Evolutionary conservation across 1,284 basidiomycete species (phyloP), one percentile per base, ranked within the genome.

Genomic region (Apiotrichum laibachii): DNA sequence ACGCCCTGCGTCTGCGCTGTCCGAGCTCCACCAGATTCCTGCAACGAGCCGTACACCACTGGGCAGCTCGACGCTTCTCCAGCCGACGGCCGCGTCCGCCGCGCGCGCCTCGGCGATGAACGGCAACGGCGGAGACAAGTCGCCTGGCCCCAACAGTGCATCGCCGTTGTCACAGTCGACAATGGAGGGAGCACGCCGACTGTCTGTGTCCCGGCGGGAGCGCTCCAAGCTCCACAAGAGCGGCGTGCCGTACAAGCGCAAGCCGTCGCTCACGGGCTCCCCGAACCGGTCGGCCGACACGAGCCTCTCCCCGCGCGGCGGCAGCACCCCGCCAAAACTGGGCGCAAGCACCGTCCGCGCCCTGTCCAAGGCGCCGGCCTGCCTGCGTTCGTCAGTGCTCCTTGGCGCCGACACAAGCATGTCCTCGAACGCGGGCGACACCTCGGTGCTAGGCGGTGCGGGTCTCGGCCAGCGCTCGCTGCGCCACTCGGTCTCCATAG

Each of bases 1-100:
- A 21, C 45, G 55, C 1, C 31, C 48, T 0, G 33, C 42, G 12
- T 54, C 59, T 13, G 51, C 42, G 8, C 40, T 61, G 7, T 44
- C 57, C 5, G 58, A 61, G 50, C 35, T 60, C 10, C 56, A 59
- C 46, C 63, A 65, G 42, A 31, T 65, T 9, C 63, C 63, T 1
- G 21, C 51, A 3, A 33, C 39, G 8, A 45, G 45, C 3, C 57
- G 55, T 10, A 44, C 57, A 2, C 18, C 56, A 18, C n/a, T 53
- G 8, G 35, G 50, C 13, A 35, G 26, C 33, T 61, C 60, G 19
- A 57, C 55, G 5, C 60, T 65, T 4, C 45, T 59, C 34, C 51
- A 59, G 40, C 63, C 63, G 5, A 64, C 63, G 0, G 63, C 63
- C 2, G 55, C 63, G 16, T 61, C 59, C 7, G 57, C 59, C 1